Evolutionary conservation across 2,329 filamentous ascomycete genomes (phyloP).

Genomic region (Fusarium virguliforme): DNA sequence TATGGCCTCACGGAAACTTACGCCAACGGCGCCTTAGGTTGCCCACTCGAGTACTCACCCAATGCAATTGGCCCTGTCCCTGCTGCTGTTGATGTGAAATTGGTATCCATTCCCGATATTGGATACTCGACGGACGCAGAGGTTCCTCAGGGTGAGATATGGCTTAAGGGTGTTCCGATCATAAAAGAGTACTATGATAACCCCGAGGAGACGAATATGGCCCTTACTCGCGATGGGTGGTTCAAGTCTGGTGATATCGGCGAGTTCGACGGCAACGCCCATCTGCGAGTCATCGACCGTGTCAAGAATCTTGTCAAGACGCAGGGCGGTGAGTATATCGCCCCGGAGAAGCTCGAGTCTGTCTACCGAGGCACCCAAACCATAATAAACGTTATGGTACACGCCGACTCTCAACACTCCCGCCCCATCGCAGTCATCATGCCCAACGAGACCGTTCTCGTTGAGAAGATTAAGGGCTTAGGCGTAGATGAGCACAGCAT

Average conservation of each 20-base stretch:
- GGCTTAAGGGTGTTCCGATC: slow-evolving; percentile 85
- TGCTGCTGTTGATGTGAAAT: slow-evolving; percentile 86
- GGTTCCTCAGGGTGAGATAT: slow-evolving; percentile 92
- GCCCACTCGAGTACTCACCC: slow-evolving; percentile 88
- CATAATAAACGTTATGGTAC: slow-evolving; percentile 89
- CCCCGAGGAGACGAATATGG: slow-evolving; percentile 85
- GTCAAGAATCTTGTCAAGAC: slow-evolving; percentile 99
- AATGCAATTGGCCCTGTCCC: slow-evolving; percentile 84
- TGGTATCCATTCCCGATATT: slow-evolving; percentile 92
- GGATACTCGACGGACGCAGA: slow-evolving; percentile 83
- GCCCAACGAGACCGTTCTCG: slow-evolving; percentile 75
- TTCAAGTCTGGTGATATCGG: slow-evolving; percentile 98
- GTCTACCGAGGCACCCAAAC: slow-evolving; percentile 86
- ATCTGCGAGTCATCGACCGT: slow-evolving; percentile 90
- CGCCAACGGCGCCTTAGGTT: slow-evolving; percentile 85
- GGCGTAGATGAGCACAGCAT: slow-evolving; percentile 80
- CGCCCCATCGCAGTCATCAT: slow-evolving; percentile 88
- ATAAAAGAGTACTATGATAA: slow-evolving; percentile 87
- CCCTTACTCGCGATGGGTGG: slow-evolving; percentile 89
- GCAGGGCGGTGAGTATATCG: slow-evolving; percentile 95
- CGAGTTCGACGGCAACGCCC: slow-evolving; percentile 85
- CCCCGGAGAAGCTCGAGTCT: slow-evolving; percentile 94
- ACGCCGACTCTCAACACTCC: slow-evolving; percentile 81
- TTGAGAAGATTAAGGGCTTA: slow-evolving; percentile 71
- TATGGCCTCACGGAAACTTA: slow-evolving; percentile 96